Evolutionary conservation across 768 basidiomycete genomes (phyloP).

Genomic region (Lanmaoa pseudosensibilis): DNA sequence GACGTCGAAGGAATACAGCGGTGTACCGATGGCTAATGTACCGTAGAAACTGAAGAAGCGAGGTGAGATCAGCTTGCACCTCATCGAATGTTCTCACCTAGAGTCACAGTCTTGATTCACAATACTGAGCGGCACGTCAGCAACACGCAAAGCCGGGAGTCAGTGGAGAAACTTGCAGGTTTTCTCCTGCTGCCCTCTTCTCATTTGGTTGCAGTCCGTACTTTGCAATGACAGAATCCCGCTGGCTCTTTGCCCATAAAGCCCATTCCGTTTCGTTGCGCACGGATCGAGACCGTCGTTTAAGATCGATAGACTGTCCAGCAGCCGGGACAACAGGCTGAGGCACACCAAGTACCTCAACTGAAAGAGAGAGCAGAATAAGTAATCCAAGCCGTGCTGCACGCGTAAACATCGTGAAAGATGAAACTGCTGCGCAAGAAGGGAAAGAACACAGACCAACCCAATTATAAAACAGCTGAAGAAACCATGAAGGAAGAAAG

Average conservation of each 20-base stretch:
- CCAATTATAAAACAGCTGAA: conserved; percentile 6
- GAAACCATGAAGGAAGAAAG: conserved; percentile 1
- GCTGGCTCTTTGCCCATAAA: conserved; percentile 47
- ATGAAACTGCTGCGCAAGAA: conserved; percentile 2
- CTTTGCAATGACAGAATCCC: conserved; percentile 44
- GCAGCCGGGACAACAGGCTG: conserved; percentile 5
- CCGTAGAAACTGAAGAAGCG: conserved; percentile 32
- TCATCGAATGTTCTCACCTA: conserved; percentile 37
- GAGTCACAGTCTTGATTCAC: conserved; percentile 66
- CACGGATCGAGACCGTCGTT: conserved; percentile 8
- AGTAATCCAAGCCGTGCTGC: conserved; percentile 8
- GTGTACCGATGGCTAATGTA: conserved; percentile 43
- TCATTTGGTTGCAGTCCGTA: conserved; percentile 37
- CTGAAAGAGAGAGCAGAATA: conserved; percentile 11
- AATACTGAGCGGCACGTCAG: conserved; percentile 40
- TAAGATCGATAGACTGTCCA: conserved; percentile 26
- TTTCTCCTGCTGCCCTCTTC: conserved; percentile 48
- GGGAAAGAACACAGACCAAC: not conserved
- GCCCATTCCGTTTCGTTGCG: conserved; percentile 24
- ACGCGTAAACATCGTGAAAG: conserved; percentile 9
- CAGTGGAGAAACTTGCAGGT: conserved; percentile 37
- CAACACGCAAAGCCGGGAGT: not conserved
- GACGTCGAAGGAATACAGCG: conserved; percentile 45
- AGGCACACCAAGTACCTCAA: conserved; percentile 14
- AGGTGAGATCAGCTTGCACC: not conserved